Evolutionary conservation across 805 yeast genomes (phyloP).

Genomic region (Candida loeiensis): DNA sequence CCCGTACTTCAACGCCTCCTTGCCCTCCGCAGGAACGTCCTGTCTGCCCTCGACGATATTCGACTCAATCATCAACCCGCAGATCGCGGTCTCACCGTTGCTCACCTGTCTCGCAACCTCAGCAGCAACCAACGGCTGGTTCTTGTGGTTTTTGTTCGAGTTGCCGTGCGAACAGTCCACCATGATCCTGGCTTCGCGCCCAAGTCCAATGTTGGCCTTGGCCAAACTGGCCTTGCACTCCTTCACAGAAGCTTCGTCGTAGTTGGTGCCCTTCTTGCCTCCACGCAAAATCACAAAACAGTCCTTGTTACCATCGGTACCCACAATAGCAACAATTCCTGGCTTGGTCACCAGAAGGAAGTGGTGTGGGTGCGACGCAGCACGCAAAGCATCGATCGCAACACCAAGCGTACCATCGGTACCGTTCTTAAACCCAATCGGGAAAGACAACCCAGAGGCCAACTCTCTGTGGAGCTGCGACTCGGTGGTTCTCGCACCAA

Average conservation of each 20-base stretch:
- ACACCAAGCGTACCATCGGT: slow-evolving; percentile 95
- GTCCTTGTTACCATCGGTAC: slow-evolving; percentile 90
- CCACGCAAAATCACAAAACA: slow-evolving; percentile 93
- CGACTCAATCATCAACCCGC: slow-evolving; percentile 97
- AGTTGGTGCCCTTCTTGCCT: slow-evolving; percentile 91
- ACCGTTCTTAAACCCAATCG: slow-evolving; percentile 97
- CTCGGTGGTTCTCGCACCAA: slow-evolving; percentile 98
- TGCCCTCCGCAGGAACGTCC: slow-evolving; percentile 76
- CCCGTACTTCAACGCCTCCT: slow-evolving; percentile 75
- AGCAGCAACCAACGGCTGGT: slow-evolving; percentile 87
- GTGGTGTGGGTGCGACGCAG: slow-evolving; percentile 91
- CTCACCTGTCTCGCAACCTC: slow-evolving; percentile 74
- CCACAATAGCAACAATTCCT: slow-evolving; percentile 93
- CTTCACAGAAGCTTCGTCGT: slow-evolving; percentile 68
- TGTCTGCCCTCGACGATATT: slow-evolving; percentile 92
- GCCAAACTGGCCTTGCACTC: slow-evolving; percentile 60
- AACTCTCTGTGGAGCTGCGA: slow-evolving; percentile 96
- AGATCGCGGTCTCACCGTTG: slow-evolving; percentile 68
- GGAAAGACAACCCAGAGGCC: slow-evolving; percentile 96
- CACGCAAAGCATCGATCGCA: slow-evolving; percentile 89
- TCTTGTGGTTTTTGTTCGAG: slow-evolving; percentile 83
- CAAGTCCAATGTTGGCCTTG: slow-evolving; percentile 46
- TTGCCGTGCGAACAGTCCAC: slow-evolving; percentile 98
- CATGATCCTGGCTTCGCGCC: slow-evolving; percentile 64
- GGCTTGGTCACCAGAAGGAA: slow-evolving; percentile 94